phyloP scores from a whole-genome alignment of 2,329 filamentous ascomycete genomes.

The Metarhizium humberi region DNA sequence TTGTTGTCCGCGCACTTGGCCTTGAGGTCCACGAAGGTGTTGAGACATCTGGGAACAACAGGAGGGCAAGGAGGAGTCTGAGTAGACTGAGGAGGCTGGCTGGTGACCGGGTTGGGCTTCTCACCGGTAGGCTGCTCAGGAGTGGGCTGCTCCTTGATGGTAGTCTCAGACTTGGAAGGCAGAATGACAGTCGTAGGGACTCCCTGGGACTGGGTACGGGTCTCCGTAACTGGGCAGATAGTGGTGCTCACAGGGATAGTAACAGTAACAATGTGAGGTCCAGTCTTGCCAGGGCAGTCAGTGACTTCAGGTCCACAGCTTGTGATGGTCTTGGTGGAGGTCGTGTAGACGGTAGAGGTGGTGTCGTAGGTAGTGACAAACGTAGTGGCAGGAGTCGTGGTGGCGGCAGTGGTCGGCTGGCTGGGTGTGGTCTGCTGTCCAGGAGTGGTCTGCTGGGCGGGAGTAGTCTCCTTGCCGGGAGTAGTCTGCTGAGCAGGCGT shows the following conservation, averaged over 20 bases:
- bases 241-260: constrained; percentile 51
- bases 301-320: constrained; percentile 35
- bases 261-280: constrained; percentile 39
- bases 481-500: background rate
- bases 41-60: constrained; percentile 79
- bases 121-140: constrained; percentile 6
- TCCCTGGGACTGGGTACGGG: constrained; percentile 26
- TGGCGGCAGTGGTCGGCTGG: constrained; percentile 1
- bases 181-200: constrained; percentile 9
- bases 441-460: background rate
- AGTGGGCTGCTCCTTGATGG: constrained; percentile 7
- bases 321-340: constrained; percentile 38
- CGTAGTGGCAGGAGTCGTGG: constrained; percentile 6
- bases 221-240: constrained; percentile 52
- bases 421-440: background rate
- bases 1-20: constrained; percentile 71
- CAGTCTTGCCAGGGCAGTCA: constrained; percentile 42
- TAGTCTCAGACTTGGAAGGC: constrained; percentile 7
- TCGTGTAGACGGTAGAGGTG: constrained; percentile 42
- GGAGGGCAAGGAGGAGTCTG: constrained; percentile 43
- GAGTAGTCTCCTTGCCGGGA: constrained; percentile 2
- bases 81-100: constrained; percentile 3
- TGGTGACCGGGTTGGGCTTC: constrained; percentile 6
- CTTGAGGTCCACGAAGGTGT: constrained; percentile 73
- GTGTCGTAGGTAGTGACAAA: constrained; percentile 30